Base-by-base conservation (phyloP, 202 grass and related monocot genomes). In the Digitaria exilis region DNA sequence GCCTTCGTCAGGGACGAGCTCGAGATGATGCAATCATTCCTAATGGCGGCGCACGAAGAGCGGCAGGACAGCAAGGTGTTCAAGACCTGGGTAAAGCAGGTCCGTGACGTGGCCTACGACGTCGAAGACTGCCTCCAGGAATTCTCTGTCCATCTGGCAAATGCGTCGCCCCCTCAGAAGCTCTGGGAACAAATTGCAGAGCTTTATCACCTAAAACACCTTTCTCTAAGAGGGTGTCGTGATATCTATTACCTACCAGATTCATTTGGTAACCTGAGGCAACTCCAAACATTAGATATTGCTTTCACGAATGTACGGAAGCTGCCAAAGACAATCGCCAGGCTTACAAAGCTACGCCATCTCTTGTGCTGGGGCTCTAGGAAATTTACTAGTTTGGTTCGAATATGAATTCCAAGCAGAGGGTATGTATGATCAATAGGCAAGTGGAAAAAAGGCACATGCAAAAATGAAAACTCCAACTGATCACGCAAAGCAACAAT, bases 81-180 rank as follows among this genome's bases (percentile, higher is more conserved):
- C 28, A 78, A 2, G 65, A 52, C 65, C 17, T 79, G 83, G 83
- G 52, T 78, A 29, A 71, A 85, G 14, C 83, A 85, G 3, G 74
- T 85, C 0, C 52, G 37, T 0, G 75, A 78, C 4, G n/a, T 62
- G 4, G 29, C 75, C 2, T 85, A 85, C 2, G 83, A 79, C 3
- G 75, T 9, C 0, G 83, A 85, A 39, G 83, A 78, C 49, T 29
- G 3, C n/a, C 75, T 84, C 35, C 59, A 84, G 0, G 58, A 74
- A 5, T 83, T 52, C 7, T 11, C 25, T 0, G 0, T 74, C 26
- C 65, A 9, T 49, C 30, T 79, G 2, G 0, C 4, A 0, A 77
- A 31, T 16, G 14, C 65, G 1, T 48, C 61, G 0, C 7, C 58
- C 0, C 35, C 9, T 43, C 0, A 24, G 6, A 66, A 32, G 2